A percentile compares a stretch with the other conserved stretches of the same genome.
These are phyloP conservation scores for Drechslerella dactyloides DNA, from an alignment of 2,329 filamentous ascomycete genomes.

Conservation along the genomic window DNA sequence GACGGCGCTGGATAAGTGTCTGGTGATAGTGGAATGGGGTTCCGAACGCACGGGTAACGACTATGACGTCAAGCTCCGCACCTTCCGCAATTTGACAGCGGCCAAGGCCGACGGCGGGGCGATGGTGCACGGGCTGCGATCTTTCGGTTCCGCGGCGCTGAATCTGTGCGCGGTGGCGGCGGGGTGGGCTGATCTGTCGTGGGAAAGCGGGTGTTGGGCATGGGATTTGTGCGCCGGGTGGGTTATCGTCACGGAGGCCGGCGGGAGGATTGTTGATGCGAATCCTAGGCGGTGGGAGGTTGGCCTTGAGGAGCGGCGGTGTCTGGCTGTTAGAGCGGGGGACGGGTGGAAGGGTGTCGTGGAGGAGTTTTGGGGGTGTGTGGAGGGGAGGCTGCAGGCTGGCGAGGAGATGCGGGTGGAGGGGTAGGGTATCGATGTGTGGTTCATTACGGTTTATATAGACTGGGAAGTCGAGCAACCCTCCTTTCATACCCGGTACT, in stretches of 20 bases:
- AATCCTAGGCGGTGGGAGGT: conserved; percentile 67
- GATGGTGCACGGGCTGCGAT: conserved; percentile 68
- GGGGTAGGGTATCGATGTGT: too few species aligned
- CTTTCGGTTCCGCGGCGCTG: conserved; percentile 66
- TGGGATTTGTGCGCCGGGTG: conserved; percentile 72
- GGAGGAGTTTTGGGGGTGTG: conserved; percentile 62
- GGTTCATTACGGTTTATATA: too few species aligned
- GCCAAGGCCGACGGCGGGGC: conserved; percentile 65
- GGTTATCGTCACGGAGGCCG: conserved; percentile 68
- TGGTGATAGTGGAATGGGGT: conserved; percentile 69
- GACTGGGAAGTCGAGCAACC: too few species aligned
- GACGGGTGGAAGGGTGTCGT: conserved; percentile 61
- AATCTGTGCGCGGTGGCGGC: conserved; percentile 68
- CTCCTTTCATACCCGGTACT: too few species aligned
- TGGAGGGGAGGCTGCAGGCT: conserved; percentile 57
- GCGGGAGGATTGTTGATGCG: conserved; percentile 66
- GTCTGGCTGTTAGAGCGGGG: conserved; percentile 61
- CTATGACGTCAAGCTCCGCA: conserved; percentile 65
- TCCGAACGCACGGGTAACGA: conserved; percentile 66
- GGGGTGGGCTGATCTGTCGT: conserved; percentile 68
- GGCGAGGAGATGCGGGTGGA: background rate
- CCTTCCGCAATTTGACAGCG: conserved; percentile 62
- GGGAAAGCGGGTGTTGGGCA: conserved; percentile 71
- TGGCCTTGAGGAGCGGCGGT: conserved; percentile 65
- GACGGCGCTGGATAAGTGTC: conserved; percentile 61